Evolutionary conservation across 192 early-diverging fungal species (phyloP).

Genomic region (Pilobolus umbonatus): DNA sequence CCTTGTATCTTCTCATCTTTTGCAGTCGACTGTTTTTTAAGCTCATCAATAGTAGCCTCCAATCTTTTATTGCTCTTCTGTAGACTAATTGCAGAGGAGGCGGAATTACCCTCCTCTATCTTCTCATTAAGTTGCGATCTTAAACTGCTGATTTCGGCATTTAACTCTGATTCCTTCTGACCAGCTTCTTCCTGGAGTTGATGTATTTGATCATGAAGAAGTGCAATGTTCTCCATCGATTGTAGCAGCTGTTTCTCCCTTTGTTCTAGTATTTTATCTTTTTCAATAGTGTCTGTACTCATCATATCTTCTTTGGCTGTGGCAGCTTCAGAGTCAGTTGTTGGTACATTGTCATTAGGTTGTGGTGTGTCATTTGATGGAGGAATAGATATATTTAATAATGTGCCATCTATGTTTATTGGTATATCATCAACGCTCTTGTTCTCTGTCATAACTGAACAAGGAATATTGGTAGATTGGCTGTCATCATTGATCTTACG

Average conservation of each 20-base stretch:
- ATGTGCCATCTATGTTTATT: too few species aligned
- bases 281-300: background rate
- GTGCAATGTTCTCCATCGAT: conserved; percentile 46
- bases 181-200: conserved; percentile 36
- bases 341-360: too few species aligned
- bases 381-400: too few species aligned
- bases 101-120: too few species aligned
- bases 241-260: conserved; percentile 44
- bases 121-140: conserved; percentile 1
- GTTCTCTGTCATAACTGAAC: too few species aligned
- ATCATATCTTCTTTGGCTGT: background rate
- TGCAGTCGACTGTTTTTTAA: conserved; percentile 29
- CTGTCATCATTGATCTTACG: too few species aligned
- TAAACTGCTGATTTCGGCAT: background rate
- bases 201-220: conserved; percentile 40
- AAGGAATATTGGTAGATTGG: too few species aligned
- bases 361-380: too few species aligned
- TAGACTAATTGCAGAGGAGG: background rate
- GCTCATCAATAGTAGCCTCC: conserved; percentile 39
- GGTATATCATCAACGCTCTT: too few species aligned
- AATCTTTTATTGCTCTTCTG: conserved; percentile 13
- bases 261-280: conserved; percentile 34
- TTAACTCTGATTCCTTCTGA: background rate
- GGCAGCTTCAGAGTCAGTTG: background rate
- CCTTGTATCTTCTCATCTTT: conserved; percentile 48